These are phyloP conservation scores for Cladorrhinum samala DNA, from an alignment of 495 filamentous ascomycete genomes.

Conservation along the genomic window DNA sequence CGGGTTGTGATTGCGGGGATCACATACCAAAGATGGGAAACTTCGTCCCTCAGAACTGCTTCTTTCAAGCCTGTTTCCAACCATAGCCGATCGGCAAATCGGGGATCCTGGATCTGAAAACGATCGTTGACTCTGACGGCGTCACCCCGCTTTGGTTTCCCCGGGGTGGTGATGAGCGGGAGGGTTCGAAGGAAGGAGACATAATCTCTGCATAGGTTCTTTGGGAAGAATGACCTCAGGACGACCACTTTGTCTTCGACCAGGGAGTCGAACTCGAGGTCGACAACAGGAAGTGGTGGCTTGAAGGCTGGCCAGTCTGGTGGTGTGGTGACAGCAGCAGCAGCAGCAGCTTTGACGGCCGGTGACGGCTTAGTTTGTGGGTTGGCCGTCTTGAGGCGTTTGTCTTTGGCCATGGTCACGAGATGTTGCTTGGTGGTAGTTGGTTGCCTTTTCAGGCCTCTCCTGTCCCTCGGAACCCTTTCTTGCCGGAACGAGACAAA, in stretches of 20 bases:
- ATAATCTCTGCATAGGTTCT: conserved; percentile 75
- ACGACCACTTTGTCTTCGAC: conserved; percentile 63
- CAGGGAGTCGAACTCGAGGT: conserved; percentile 54
- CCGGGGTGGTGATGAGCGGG: conserved; percentile 74
- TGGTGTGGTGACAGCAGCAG: conserved; percentile 12
- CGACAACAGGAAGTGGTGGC: conserved; percentile 61
- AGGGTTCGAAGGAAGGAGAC: conserved; percentile 69
- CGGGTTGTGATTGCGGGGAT: background rate
- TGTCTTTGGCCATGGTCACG: conserved; percentile 21
- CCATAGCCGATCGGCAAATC: conserved; percentile 73
- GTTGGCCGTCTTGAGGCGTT: conserved; percentile 23
- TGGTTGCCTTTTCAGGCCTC: background rate
- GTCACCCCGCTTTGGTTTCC: conserved; percentile 76
- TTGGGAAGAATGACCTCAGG: conserved; percentile 70
- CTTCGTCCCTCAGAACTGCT: conserved; percentile 31
- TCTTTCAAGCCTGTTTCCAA: conserved; percentile 53
- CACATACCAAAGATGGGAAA: conserved; percentile 30
- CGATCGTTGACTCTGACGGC: conserved; percentile 88
- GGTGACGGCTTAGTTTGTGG: background rate
- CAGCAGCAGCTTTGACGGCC: no score
- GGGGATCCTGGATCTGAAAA: conserved; percentile 72
- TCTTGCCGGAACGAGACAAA: background rate
- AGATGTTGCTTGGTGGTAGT: background rate
- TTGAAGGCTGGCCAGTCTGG: conserved; percentile 76
- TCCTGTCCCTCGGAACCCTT: background rate